Conservation (phyloP, 225 moss, liverwort and hornwort species). For the Asterella californica region DNA sequence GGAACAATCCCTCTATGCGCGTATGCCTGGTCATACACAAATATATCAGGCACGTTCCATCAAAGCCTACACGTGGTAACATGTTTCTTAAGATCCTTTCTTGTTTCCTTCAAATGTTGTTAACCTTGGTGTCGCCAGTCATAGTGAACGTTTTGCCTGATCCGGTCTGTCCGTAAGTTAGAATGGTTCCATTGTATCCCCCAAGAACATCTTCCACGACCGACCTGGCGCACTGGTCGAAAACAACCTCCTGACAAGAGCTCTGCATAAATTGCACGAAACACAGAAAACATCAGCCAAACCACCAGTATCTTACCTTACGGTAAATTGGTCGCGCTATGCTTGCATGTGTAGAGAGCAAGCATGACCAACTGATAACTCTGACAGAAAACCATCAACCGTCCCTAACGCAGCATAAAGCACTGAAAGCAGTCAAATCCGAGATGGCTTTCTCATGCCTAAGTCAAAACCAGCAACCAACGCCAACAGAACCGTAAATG, state of each 20-base stretch:
- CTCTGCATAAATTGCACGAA: constrained; percentile 38
- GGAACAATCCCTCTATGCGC: constrained; percentile 75
- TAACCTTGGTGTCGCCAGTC: constrained; percentile 84
- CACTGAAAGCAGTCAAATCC: too few relatives aligned
- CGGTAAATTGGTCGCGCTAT: background rate
- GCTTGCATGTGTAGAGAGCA: background rate
- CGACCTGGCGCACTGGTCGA: constrained; percentile 57
- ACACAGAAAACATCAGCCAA: background rate
- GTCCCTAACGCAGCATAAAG: too few relatives aligned
- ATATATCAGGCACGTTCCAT: background rate
- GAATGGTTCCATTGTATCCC: constrained; percentile 79
- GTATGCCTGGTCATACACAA: constrained; percentile 47
- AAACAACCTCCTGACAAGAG: constrained; percentile 64
- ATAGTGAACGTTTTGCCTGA: constrained; percentile 96
- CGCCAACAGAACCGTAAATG: too few relatives aligned
- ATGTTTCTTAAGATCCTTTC: background rate
- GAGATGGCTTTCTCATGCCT: too few relatives aligned
- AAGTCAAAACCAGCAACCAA: too few relatives aligned
- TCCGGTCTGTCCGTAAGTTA: constrained; percentile 91
- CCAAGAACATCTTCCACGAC: constrained; percentile 82
- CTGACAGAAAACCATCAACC: too few relatives aligned
- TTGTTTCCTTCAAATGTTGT: background rate
- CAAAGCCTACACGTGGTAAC: background rate
- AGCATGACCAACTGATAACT: too few relatives aligned
- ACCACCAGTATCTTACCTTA: background rate